A percentile compares a stretch with the other conserved stretches of the same genome.
Conservation (phyloP, 2,329 filamentous ascomycete species). For the Exophiala xenobiotica region DNA sequence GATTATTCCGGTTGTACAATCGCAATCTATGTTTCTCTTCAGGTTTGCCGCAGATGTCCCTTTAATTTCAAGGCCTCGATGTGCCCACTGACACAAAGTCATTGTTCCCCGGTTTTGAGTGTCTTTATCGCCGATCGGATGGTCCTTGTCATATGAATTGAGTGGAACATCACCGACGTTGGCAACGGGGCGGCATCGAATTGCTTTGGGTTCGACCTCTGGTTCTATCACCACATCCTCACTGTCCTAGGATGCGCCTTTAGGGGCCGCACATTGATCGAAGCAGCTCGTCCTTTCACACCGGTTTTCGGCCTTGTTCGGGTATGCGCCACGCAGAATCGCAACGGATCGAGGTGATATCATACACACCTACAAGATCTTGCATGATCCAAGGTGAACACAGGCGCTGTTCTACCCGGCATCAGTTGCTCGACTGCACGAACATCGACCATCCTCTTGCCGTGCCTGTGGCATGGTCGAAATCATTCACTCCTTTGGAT, state of each 20-base stretch:
- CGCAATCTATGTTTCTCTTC: slow-evolving; percentile 16
- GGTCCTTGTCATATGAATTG: slow-evolving; percentile 8
- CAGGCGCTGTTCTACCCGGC: no score
- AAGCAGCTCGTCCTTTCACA: background rate
- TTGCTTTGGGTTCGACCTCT: background rate
- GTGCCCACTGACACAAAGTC: slow-evolving; percentile 1
- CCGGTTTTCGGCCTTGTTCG: background rate
- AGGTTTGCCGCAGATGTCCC: slow-evolving; percentile 8
- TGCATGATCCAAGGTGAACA: no score
- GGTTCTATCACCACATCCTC: background rate
- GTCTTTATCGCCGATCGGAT: slow-evolving; percentile 9
- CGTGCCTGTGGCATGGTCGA: background rate
- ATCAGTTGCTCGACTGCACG: no score
- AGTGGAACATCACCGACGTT: background rate
- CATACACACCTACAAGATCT: background rate
- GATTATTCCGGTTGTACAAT: slow-evolving; percentile 18
- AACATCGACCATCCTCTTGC: background rate
- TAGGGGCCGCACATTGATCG: background rate
- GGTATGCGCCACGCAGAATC: background rate
- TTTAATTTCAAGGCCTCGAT: slow-evolving; percentile 12
- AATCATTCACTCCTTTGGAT: background rate
- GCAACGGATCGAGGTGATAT: background rate
- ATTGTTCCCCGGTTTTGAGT: slow-evolving; percentile 4
- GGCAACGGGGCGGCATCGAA: background rate
- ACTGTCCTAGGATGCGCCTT: background rate